phyloP scores from a whole-genome alignment of 2,329 filamentous ascomycete species.

The Penicillium sp. region DNA sequence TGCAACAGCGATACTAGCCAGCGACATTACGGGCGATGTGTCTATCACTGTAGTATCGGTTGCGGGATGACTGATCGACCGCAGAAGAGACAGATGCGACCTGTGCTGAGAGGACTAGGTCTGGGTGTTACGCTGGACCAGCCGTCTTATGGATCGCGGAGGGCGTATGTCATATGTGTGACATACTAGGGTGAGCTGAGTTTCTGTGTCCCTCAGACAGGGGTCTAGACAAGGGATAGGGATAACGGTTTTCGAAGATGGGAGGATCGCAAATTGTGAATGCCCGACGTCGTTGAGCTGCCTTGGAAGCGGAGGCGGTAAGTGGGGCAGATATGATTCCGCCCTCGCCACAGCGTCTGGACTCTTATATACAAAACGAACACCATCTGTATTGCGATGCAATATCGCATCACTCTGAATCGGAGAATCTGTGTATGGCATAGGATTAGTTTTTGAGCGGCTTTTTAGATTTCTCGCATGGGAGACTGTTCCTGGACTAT shows the following conservation, averaged over 20 bases:
- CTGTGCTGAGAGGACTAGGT: slow-evolving; percentile 4
- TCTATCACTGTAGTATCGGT: slow-evolving; percentile 6
- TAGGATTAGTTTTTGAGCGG: not conserved
- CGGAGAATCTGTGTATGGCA: not conserved
- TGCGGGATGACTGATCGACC: slow-evolving; percentile 11
- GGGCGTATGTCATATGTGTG: not conserved
- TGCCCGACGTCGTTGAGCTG: not conserved
- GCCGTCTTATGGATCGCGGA: slow-evolving; percentile 7
- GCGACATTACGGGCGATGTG: slow-evolving; percentile 6
- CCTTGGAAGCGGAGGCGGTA: not conserved
- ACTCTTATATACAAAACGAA: too few relatives aligned
- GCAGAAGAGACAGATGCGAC: slow-evolving; percentile 12
- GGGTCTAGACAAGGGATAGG: not conserved
- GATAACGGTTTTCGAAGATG: not conserved
- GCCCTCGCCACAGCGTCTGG: not conserved
- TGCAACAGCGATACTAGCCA: slow-evolving; percentile 14
- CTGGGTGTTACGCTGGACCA: slow-evolving; percentile 8
- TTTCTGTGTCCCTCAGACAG: not conserved
- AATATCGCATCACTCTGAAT: too few relatives aligned
- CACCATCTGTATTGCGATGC: not conserved
- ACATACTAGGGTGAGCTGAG: not conserved
- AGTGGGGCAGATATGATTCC: not conserved
- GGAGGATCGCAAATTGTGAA: not conserved
- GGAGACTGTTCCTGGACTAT: too few relatives aligned
- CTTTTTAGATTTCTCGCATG: too few relatives aligned